Base-by-base conservation (phyloP, 768 basidiomycete species). In the Kwoniella dendrophila region DNA sequence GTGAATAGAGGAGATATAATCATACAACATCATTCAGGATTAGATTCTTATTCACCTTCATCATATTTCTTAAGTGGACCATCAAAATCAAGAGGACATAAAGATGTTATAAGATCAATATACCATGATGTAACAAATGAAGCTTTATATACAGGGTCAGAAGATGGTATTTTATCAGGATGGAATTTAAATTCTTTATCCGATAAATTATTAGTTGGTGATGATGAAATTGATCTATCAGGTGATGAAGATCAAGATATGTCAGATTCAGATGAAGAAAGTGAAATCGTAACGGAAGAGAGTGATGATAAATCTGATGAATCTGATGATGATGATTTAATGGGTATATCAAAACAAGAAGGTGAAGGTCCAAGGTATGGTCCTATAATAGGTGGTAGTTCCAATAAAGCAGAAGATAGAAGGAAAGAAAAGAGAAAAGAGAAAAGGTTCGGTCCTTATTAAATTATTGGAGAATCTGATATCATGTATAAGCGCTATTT, bases 101-200 rank as follows among this genome's bases (percentile, higher is more conserved):
- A 69, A 58, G 78, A 77, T 62, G 78, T 79, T 38, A 64, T 79
- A 24, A 57, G 78, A 34, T 63, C 71, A 44, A 32, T 79, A 40
- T 74, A 72, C 47, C 76, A 79, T 60, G 74, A 76, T 45, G 32
- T 67, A 24, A 41, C 54, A 24, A 73, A 69, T 56, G 65, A 73
- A 54, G 78, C 74, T 3, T 40, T 79, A 2, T 79, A 79, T 62
- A 77, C 76, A 7, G 78, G 78, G 1, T 79, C 76, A 12, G 78
- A 79, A 66, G 76, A 77, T 51, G 75, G 75, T 14, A 68, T 77
- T 2, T 48, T 79, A 10, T 73, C 68, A 20, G 78, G 76, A 6
- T 79, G 78, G 78, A 68, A 63, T 24, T 58, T 79, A 18, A 54
- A 67, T 43, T 36, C 48, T 11, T 41, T 72, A 29, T 53, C 59